Conservation (phyloP, 169 alveolate species). For the Theileria parva region DNA sequence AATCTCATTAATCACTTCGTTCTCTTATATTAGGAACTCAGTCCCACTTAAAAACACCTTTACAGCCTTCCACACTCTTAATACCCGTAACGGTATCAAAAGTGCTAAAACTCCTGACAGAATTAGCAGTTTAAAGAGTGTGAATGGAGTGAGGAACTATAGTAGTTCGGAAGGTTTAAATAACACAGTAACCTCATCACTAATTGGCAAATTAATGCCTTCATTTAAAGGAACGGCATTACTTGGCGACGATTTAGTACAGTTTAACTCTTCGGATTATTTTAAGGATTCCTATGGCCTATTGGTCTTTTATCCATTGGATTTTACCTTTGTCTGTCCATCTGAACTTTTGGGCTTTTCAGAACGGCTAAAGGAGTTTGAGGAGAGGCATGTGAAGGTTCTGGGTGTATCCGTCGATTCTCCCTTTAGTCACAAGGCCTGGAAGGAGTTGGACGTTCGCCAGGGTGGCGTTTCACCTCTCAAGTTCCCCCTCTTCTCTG, state of each 20-base stretch:
- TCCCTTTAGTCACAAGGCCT: conserved; percentile 75
- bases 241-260: conserved; percentile 58
- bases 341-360: conserved; percentile 78
- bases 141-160: not conserved
- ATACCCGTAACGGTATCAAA: too few relatives aligned
- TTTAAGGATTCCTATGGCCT: conserved; percentile 69
- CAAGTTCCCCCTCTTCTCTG: conserved; percentile 78
- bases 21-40: conserved; percentile 7
- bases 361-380: conserved; percentile 68
- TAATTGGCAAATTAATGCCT: conserved; percentile 67
- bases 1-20: conserved; percentile 12
- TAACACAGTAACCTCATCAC: conserved; percentile 20
- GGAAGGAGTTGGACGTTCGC: conserved; percentile 73
- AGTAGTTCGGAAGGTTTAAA: not conserved
- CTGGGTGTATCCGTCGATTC: conserved; percentile 80
- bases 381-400: conserved; percentile 69
- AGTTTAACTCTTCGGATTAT: conserved; percentile 65
- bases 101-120: too few relatives aligned
- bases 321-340: conserved; percentile 80
- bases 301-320: conserved; percentile 76
- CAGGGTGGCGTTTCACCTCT: conserved; percentile 74
- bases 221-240: conserved; percentile 69
- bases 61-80: too few relatives aligned
- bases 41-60: not conserved
- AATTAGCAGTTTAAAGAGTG: too few relatives aligned